Evolutionary conservation across 2,329 filamentous ascomycete species (phyloP).

Genomic region (Apiospora aurea): DNA sequence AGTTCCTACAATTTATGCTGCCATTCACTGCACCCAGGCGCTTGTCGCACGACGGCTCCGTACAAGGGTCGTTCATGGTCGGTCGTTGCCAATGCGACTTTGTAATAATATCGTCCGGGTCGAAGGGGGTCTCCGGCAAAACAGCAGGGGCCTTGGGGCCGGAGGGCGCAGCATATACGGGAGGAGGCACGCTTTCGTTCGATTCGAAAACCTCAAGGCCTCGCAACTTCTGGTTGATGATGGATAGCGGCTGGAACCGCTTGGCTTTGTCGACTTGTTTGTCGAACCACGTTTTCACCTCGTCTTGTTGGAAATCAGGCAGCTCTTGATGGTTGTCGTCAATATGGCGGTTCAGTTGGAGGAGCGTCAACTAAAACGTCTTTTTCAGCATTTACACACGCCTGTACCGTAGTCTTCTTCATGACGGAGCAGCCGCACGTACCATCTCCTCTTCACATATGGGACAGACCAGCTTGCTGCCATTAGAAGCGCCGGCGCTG

Average conservation of each 20-base stretch:
- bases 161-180: constrained; percentile 35
- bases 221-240: constrained; percentile 92
- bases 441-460: constrained; percentile 99
- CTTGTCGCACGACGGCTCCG: constrained; percentile 86
- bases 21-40: constrained; percentile 80
- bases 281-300: constrained; percentile 97
- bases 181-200: constrained; percentile 69
- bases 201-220: constrained; percentile 94
- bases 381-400: constrained; percentile 31
- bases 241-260: constrained; percentile 87
- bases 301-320: constrained; percentile 86
- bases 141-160: constrained; percentile 43
- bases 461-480: constrained; percentile 82
- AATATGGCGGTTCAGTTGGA: constrained; percentile 88
- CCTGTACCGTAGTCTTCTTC: background rate
- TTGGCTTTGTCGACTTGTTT: constrained; percentile 93
- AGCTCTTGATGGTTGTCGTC: constrained; percentile 92
- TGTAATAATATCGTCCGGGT: constrained; percentile 91
- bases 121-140: constrained; percentile 54
- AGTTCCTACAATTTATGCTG: constrained; percentile 91
- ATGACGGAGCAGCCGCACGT: constrained; percentile 37
- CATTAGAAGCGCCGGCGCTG: constrained; percentile 62
- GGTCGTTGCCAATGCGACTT: constrained; percentile 87
- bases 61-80: constrained; percentile 78
- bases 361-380: constrained; percentile 75